Base-by-base conservation (phyloP, 1,284 basidiomycete species). In the Leccinum pseudoinsigne region DNA sequence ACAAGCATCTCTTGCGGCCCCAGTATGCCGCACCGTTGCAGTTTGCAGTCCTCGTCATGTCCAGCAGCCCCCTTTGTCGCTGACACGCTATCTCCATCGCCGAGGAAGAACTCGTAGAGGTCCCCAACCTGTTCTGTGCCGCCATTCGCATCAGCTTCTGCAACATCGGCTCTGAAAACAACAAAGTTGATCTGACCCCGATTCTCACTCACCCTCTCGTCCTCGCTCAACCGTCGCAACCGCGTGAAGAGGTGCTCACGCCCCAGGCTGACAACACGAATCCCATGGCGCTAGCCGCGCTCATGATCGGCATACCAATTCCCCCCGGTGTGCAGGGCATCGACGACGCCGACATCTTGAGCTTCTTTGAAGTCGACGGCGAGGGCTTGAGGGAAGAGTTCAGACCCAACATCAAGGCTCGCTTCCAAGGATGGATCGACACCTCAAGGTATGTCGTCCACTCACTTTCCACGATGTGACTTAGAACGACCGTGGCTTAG, bases 231-330 rank as follows among this genome's bases (percentile, higher is more conserved):
- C 23, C 79, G 87, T 7, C 75, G 75, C 23, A 77, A 78, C 6
- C 81, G 85, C 53, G 71, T 87, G 4, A 77, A 81, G 60, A 71
- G 73, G 73, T 85, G 12, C 64, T 76, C 6, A 83, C 85, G 0
- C 80, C 81, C 0, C 74, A 77, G 1, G 59, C 68, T 5, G 72
- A 74, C 0, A 71, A 76, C 2, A 60, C 81, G 21, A 76, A 84
- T 63, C 85, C 86, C 1, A 79, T 88, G 77, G 81, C 84, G 3
- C 81, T 89, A 61, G 86, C 87, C 0, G 86, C 86, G n/a, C 82
- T 88, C 79, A 82, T 89, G 79, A 86, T 89, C 77, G 87, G 87
- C 0, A 69, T 89, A 9, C 86, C 86, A 34, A 68, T 81, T 11
- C 71, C 80, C 12, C 74, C 76, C 0, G 76, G 73, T 75, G 79